Percentiles rank a stretch among this genome's conserved stretches.
Evolutionary conservation across 202 grass and related monocot genomes (phyloP).

Genomic region (Elaeis oleifera): DNA sequence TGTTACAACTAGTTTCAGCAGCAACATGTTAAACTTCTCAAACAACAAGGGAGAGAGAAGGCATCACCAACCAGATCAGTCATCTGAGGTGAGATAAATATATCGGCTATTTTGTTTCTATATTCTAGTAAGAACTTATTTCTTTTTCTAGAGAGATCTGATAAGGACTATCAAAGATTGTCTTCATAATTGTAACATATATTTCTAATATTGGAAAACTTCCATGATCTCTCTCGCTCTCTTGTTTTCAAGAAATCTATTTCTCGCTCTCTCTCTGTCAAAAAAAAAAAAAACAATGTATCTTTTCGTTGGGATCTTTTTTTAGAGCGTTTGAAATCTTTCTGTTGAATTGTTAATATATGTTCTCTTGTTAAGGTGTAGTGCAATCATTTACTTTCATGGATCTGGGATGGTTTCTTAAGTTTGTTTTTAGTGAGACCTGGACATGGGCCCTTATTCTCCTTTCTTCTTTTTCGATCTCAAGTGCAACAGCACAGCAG

Average conservation of each 20-base stretch:
- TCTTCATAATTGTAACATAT: too few relatives aligned
- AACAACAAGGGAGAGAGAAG: slow-evolving; percentile 31
- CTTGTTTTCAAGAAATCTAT: background rate
- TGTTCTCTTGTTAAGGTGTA: slow-evolving; percentile 61
- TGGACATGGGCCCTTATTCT: background rate
- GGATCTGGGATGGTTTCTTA: background rate
- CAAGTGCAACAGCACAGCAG: slow-evolving; percentile 65
- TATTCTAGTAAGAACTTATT: background rate
- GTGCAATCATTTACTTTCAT: slow-evolving; percentile 23
- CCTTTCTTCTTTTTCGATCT: slow-evolving; percentile 35
- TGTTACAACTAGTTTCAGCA: slow-evolving; percentile 46
- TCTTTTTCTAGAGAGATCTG: background rate
- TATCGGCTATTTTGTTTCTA: slow-evolving; percentile 1
- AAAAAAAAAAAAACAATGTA: slow-evolving; percentile 8
- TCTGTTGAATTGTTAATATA: slow-evolving; percentile 2
- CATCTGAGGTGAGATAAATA: slow-evolving; percentile 44
- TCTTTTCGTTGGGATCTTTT: slow-evolving; percentile 15
- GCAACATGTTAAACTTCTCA: slow-evolving; percentile 69
- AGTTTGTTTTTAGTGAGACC: background rate
- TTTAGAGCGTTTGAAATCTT: slow-evolving; percentile 6
- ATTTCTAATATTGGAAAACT: too few relatives aligned
- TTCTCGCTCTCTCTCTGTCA: background rate
- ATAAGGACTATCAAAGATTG: too few relatives aligned
- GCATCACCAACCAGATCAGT: slow-evolving; percentile 52
- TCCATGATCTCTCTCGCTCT: background rate